Percentiles rank a stretch among this genome's conserved stretches.
These are phyloP conservation scores for Phytophthora hibernalis DNA, from an alignment of 352 stramenopile genomes.

Conservation along the genomic window DNA sequence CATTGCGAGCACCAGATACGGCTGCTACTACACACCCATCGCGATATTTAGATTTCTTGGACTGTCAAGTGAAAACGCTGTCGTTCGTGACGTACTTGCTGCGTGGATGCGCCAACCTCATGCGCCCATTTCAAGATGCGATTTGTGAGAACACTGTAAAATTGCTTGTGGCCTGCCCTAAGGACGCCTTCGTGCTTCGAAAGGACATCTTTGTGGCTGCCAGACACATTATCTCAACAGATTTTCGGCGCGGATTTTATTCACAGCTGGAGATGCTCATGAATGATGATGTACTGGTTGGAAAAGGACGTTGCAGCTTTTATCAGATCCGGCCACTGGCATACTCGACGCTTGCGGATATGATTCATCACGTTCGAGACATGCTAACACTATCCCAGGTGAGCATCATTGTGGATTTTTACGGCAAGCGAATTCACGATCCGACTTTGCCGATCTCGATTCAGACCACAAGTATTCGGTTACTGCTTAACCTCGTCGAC, in stretches of 20 bases:
- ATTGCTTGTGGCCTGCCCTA: constrained; percentile 94
- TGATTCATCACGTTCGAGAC: constrained; percentile 97
- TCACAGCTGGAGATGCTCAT: constrained; percentile 95
- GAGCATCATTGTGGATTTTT: constrained; percentile 94
- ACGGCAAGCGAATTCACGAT: constrained; percentile 93
- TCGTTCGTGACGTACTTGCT: constrained; percentile 98
- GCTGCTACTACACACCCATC: constrained; percentile 64
- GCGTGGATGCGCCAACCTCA: constrained; percentile 90
- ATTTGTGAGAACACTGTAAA: constrained; percentile 96
- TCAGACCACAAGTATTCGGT: constrained; percentile 95
- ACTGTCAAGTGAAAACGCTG: constrained; percentile 97
- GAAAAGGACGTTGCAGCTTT: constrained; percentile 81
- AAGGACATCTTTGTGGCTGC: constrained; percentile 98
- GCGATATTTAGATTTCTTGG: constrained; percentile 92
- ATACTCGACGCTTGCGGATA: constrained; percentile 97
- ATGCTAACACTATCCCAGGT: constrained; percentile 96
- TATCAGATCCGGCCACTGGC: constrained; percentile 94
- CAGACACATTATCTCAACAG: constrained; percentile 97
- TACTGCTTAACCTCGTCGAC: constrained; percentile 97
- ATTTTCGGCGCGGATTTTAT: constrained; percentile 98
- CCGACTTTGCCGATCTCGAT: constrained; percentile 94
- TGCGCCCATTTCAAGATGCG: constrained; percentile 95
- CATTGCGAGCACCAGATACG: constrained; percentile 78
- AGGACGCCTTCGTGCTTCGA: constrained; percentile 93
- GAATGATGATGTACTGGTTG: constrained; percentile 95